Conservation (phyloP, 1,284 basidiomycete genomes). For the Ceratobasidium sp. region DNA sequence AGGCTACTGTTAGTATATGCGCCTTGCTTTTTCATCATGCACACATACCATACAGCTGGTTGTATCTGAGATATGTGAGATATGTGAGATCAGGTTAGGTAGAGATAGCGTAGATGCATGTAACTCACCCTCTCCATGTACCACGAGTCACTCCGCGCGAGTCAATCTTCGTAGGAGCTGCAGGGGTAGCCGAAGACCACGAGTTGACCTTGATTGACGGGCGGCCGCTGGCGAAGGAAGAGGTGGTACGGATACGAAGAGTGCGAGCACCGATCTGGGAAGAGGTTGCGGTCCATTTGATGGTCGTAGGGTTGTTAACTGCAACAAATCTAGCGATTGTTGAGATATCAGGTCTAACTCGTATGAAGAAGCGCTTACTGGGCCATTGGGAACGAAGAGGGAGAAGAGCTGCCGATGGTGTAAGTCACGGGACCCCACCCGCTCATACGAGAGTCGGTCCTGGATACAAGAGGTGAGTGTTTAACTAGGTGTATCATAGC, state of each 20-base stretch:
- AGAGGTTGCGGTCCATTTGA: conserved; percentile 47
- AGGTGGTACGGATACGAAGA: conserved; percentile 41
- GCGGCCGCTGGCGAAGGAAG: conserved; percentile 45
- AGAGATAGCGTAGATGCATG: too few species aligned
- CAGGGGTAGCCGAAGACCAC: conserved; percentile 46
- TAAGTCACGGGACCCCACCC: conserved; percentile 52
- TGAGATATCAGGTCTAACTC: background rate
- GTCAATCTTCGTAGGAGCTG: conserved; percentile 44
- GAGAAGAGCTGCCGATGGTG: conserved; percentile 55
- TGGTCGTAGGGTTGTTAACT: conserved; percentile 45
- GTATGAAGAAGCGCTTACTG: conserved; percentile 30
- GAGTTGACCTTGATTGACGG: conserved; percentile 44
- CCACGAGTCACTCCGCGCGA: conserved; percentile 41
- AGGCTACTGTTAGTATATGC: background rate
- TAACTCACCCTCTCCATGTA: conserved; percentile 29
- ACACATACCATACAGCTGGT: conserved; percentile 33
- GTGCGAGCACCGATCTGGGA: conserved; percentile 42
- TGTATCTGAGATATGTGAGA: background rate
- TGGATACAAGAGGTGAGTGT: background rate
- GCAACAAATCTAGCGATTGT: conserved; percentile 55
- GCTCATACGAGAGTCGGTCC: conserved; percentile 39
- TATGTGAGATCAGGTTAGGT: background rate
- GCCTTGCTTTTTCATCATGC: too few species aligned
- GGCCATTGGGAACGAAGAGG: conserved; percentile 59
- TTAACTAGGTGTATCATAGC: too few species aligned